phyloP scores from a whole-genome alignment of 345 rosid genomes.

The Eucalyptus marginata region DNA sequence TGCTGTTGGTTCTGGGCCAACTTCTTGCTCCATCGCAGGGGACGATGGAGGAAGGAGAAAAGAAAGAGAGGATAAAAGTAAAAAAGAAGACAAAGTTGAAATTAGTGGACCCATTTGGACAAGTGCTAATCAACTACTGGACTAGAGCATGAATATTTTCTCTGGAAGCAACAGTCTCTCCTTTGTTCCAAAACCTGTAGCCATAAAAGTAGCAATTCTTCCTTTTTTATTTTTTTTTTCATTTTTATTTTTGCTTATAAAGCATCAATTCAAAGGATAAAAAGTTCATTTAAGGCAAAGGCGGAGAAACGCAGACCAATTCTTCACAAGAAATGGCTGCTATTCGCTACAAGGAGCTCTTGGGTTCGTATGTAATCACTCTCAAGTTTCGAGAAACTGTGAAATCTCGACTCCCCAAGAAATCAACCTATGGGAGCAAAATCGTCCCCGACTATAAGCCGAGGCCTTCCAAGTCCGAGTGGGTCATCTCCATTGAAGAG shows the following conservation, averaged over 20 bases:
- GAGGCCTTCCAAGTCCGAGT: constrained; percentile 28
- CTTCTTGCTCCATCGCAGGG: no score
- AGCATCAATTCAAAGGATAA: not conserved
- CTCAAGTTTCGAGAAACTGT: constrained; percentile 25
- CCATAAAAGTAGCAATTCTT: no score
- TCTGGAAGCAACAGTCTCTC: no score
- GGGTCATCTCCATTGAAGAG: constrained; percentile 52
- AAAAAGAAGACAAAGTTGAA: no score
- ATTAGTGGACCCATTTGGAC: constrained; percentile 3
- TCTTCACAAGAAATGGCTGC: not conserved
- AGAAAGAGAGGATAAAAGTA: no score
- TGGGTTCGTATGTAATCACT: not conserved
- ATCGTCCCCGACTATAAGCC: no score
- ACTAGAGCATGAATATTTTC: no score
- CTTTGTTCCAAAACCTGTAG: no score
- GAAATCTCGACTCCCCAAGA: constrained; percentile 20
- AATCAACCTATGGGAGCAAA: not conserved
- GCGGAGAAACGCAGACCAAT: not conserved
- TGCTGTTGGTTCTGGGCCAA: no score
- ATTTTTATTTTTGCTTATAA: no score
- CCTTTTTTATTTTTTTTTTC: no score
- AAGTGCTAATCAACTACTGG: not conserved
- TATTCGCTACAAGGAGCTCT: accelerated
- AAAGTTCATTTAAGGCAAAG: not conserved
- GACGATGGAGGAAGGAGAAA: no score